Evolutionary conservation across 1,284 basidiomycete species (phyloP).

Genomic region (Puccinia horiana): DNA sequence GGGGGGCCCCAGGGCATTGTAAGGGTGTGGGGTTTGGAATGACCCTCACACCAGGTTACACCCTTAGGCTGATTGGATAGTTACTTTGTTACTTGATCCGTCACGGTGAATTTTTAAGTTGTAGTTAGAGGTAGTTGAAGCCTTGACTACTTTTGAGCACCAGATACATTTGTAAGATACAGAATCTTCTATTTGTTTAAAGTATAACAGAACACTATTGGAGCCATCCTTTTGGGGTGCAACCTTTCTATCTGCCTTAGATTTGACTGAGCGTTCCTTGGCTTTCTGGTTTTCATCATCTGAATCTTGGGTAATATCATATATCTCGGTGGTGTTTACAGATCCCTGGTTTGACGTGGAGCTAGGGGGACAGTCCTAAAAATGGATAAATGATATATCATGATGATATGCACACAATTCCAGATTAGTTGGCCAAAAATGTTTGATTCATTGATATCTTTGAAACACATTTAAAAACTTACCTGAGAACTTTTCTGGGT

Average conservation of each 20-base stretch:
- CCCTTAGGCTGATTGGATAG: no score
- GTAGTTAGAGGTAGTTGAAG: background rate
- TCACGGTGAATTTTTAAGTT: constrained; percentile 21
- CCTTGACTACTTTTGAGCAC: background rate
- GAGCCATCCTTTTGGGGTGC: background rate
- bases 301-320: background rate
- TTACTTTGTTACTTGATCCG: background rate
- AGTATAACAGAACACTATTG: background rate
- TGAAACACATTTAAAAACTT: no score
- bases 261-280: background rate
- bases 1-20: no score
- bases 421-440: no score
- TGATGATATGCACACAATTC: no score
- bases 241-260: background rate
- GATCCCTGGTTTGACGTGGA: background rate
- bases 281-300: background rate
- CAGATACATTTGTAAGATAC: background rate
- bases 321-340: background rate
- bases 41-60: no score
- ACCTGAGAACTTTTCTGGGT: background rate
- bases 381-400: background rate
- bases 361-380: background rate
- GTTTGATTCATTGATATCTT: no score
- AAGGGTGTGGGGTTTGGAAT: no score
- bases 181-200: background rate